Evolutionary conservation across 441 rosid species (phyloP), one percentile per base, ranked within the genome.

Genomic region (Pelargonium myrrhifolium): DNA sequence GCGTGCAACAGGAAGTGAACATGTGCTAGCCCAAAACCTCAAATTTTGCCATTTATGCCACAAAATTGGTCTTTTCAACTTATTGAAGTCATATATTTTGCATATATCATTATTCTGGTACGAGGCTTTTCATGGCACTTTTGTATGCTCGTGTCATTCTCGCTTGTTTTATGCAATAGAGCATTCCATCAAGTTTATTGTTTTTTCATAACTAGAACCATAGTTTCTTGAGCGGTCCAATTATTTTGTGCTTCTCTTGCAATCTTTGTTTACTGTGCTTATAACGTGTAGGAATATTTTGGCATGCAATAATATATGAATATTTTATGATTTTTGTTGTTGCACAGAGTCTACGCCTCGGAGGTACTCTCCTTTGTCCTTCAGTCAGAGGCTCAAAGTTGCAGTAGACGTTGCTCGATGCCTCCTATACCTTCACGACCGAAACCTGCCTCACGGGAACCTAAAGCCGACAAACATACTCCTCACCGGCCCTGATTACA

Each of bases 381-480:
- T 93, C 82, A 76, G 68, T 78, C 96, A 86, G 75, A 85, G 98
- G 76, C 88, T 90, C 56, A 86, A 83, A 64, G 89, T 87, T 49
- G 94, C 93, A 10, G 80, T 87, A 8, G 97, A 93, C 72, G 86
- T 90, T 76, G 91, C 96, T 59, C 81, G 65, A 10, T 84, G 94
- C 72, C 84, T 93, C 56, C 75, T 87, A 65, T 84, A 81, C 75
- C 93, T 90, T 65, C 97, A 93, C 12, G 97, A 93, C 62, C 81
- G 93, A 73, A 88, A 91, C 63, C 64, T 89, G 72, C 79, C 88
- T 68, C 98, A 93, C 14, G 98, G 96, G 71, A 89, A 87, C 86
- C 71, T 93, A n/a, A 93, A 93, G 79, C 97, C 97, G 8, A 81
- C 91, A 43, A 93, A 90, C 73, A 84, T 93, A 73, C 82, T 93